phyloP scores from a whole-genome alignment of 169 alveolate species.

The Perkinsus olseni region DNA sequence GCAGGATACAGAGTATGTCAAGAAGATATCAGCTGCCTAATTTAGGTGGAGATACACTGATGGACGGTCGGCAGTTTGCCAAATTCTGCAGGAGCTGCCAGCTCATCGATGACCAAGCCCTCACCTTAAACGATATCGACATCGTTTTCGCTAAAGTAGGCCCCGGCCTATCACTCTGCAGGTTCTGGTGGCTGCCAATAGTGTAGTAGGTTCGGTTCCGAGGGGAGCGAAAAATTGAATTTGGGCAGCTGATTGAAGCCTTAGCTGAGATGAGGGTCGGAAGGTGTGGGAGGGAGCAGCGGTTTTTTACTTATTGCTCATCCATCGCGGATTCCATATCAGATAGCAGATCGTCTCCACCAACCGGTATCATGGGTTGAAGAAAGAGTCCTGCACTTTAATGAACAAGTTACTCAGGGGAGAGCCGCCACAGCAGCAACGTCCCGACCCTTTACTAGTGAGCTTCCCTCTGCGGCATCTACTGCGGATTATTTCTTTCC shows the following conservation, averaged over 20 bases:
- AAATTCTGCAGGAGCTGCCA: background rate
- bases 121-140: background rate
- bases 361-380: background rate
- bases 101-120: background rate
- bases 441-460: background rate
- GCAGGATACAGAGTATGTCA: background rate
- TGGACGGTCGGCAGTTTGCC: background rate
- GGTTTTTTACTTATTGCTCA: background rate
- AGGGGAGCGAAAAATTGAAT: background rate
- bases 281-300: background rate
- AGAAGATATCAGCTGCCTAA: background rate
- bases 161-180: background rate
- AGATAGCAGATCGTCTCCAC: background rate
- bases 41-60: background rate
- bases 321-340: background rate
- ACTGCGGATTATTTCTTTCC: too few species aligned
- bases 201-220: background rate
- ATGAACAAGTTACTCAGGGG: background rate
- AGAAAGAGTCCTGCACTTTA: background rate
- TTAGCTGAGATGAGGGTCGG: background rate
- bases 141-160: background rate
- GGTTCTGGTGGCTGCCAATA: too few species aligned
- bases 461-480: background rate
- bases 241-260: background rate
- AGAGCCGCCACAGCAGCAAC: background rate